Base-by-base conservation (phyloP, 257 asterid species). In the Vinca minor region DNA sequence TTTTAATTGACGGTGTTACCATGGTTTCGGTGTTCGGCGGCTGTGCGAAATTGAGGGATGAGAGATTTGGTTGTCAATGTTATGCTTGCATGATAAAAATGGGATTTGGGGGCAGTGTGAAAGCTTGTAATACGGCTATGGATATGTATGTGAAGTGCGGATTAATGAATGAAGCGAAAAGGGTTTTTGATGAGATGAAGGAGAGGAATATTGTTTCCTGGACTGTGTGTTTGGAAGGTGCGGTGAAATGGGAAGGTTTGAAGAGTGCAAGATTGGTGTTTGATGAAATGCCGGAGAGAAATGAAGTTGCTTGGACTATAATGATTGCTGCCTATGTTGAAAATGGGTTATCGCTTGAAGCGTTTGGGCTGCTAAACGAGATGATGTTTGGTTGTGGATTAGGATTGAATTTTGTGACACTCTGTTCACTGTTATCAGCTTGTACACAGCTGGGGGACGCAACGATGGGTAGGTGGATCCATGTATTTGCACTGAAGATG, bases 81-180 rank as follows among this genome's bases (percentile, higher is more conserved):
- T 83, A 77, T 62, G 84, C 57, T 59, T 79, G 82, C 66, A 64
- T 78, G 79, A 29, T 71, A 25, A 82, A 85, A 63, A 68, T 77
- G 89, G 95, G 95, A 9, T 76, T 85, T 70, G 73, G 53, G 58
- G 70, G 38, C 31, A 60, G 69, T 56, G 69, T 80, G 42, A 89
- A 85, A 73, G 78, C 87, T 13, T 72, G 78, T 75, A 87, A 89
- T 62, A 74, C 95, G 39, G 84, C 75, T 48, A 82, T 87, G 89
- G 81, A 83, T 76, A 82, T 87, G 92, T 82, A 82, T 38, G 95
- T 76, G 8, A 90, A 87, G 68, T 82, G 88, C 42, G 88, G 92
- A 45, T 36, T 85, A 7, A 63, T 82, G 60, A 57, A 44, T 32
- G 69, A 79, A 29, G 90, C 86, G 18, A 77, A 54, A 68, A 75